Percentiles rank a stretch among this genome's conserved stretches.
Conservation (phyloP, 208 protist species). For the Tritrichomonas musculus region DNA sequence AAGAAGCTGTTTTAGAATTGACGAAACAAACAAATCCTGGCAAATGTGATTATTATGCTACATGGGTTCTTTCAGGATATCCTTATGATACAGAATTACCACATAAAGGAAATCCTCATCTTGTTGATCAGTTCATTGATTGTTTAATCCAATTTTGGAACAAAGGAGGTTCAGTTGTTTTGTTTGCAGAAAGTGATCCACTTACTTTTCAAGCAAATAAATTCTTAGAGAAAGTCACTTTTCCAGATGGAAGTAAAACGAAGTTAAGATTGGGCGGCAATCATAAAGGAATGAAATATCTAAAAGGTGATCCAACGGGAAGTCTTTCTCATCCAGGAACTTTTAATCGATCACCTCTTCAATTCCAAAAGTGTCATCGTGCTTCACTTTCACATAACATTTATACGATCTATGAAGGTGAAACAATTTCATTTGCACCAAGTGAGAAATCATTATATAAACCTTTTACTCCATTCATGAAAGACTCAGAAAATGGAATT, state of each 20-base stretch:
- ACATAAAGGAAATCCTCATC: background rate
- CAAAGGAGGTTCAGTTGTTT: background rate
- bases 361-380: background rate
- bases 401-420: background rate
- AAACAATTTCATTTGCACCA: background rate
- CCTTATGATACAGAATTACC: background rate
- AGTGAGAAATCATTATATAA: background rate
- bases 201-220: background rate
- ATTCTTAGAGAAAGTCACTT: background rate
- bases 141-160: background rate
- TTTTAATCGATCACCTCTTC: background rate
- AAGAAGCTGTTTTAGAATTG: background rate
- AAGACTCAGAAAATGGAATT: background rate
- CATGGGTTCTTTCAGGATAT: background rate
- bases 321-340: background rate
- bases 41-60: background rate
- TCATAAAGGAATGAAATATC: background rate
- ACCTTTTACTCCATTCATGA: background rate
- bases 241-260: background rate
- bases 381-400: background rate
- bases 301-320: background rate
- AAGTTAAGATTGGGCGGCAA: background rate
- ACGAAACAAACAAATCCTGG: background rate
- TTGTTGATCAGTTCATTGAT: background rate
- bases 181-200: background rate